phyloP scores from a whole-genome alignment of 2,329 filamentous ascomycete species.

The Cladosporium phlei region DNA sequence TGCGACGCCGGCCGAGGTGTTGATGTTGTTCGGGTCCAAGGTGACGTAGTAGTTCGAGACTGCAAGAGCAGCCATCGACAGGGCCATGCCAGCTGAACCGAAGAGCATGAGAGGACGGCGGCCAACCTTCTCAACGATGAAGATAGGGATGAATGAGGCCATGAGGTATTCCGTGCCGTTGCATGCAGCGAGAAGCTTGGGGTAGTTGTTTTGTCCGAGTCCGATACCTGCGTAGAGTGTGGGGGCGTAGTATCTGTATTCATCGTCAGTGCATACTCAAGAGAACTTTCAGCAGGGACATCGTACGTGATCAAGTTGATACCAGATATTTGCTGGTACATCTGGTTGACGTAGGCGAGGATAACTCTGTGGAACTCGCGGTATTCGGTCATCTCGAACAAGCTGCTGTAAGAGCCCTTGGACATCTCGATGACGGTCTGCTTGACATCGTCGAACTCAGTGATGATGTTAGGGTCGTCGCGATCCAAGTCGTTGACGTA shows the following conservation, averaged over 20 bases:
- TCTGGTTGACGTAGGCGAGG: conserved; percentile 32
- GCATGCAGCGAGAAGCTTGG: conserved; percentile 41
- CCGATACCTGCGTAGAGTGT: conserved; percentile 43
- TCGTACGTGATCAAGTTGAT: conserved; percentile 28
- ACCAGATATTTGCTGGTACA: conserved; percentile 16
- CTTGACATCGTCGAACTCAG: conserved; percentile 50
- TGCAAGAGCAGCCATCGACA: conserved; percentile 30
- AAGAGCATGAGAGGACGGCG: conserved; percentile 66
- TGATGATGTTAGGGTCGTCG: conserved; percentile 42
- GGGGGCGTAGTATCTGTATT: conserved; percentile 46
- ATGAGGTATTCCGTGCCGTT: conserved; percentile 48
- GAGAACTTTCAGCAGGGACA: too few relatives aligned
- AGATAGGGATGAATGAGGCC: conserved; percentile 42
- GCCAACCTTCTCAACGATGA: conserved; percentile 42
- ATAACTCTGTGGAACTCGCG: conserved; percentile 33
- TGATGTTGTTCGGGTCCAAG: conserved; percentile 14
- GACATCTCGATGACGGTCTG: conserved; percentile 47
- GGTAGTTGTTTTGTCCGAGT: conserved; percentile 44
- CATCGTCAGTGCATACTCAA: too few relatives aligned
- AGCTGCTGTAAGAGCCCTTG: conserved; percentile 27
- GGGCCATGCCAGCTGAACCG: conserved; percentile 49
- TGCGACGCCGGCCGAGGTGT: conserved; percentile 29
- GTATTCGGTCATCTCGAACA: conserved; percentile 30
- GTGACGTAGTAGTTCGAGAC: conserved; percentile 21
- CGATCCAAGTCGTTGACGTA: conserved; percentile 44